These are phyloP conservation scores for Fraxinus nigra DNA, from an alignment of 305 asterid species.

Conservation along the genomic window DNA sequence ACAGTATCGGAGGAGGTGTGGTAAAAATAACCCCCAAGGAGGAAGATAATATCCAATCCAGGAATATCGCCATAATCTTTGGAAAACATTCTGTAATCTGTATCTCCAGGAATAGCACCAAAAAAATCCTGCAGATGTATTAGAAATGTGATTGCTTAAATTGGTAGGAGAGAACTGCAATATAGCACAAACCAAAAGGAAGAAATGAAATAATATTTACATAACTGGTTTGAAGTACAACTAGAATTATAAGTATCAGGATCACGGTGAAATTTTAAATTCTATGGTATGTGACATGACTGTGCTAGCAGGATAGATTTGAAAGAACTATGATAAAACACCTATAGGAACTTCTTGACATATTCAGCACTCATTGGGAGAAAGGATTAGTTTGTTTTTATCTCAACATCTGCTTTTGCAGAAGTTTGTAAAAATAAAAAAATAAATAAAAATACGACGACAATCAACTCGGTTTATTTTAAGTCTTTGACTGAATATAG, in stretches of 20 bases:
- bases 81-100: constrained; percentile 95
- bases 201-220: neutral
- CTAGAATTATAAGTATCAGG: constrained; percentile 1
- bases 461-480: neutral
- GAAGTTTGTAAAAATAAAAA: neutral
- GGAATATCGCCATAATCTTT: constrained; percentile 92
- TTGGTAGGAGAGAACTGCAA: neutral
- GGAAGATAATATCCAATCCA: constrained; percentile 94
- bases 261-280: constrained; percentile 9
- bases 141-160: constrained; percentile 6
- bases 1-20: constrained; percentile 96
- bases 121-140: constrained; percentile 74
- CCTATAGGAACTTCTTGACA: neutral
- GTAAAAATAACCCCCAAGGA: constrained; percentile 93
- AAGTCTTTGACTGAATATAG: neutral
- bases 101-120: constrained; percentile 92
- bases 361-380: neutral
- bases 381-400: neutral
- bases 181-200: constrained; percentile 1
- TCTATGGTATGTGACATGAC: neutral
- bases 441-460: neutral
- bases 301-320: constrained; percentile 9
- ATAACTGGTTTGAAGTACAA: neutral
- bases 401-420: neutral
- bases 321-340: constrained; percentile 9